Evolutionary conservation across 139 green algal species (phyloP), one percentile per base, ranked within the genome.

Genomic region (Zygnema cylindricum): DNA sequence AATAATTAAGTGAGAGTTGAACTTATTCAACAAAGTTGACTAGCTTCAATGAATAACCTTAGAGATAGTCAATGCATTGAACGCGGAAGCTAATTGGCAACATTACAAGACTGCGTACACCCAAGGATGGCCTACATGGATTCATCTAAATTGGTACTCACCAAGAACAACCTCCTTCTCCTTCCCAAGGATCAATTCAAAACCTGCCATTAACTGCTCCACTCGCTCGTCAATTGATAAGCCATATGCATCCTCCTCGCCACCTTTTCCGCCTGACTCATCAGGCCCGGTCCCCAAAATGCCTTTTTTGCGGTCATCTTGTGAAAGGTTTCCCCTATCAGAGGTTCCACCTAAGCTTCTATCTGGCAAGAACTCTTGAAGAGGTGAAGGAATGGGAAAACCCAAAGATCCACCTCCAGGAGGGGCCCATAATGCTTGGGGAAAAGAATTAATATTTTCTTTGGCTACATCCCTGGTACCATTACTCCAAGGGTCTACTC

Each of bases 111-210:
- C n/a, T n/a, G n/a, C n/a, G n/a, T n/a, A n/a, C n/a, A n/a, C n/a
- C n/a, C n/a, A n/a, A n/a, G n/a, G n/a, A n/a, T n/a, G n/a, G n/a
- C n/a, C n/a, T n/a, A n/a, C n/a, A n/a, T n/a, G n/a, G n/a, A n/a
- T n/a, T n/a, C n/a, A n/a, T n/a, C n/a, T n/a, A n/a, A n/a, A n/a
- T n/a, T n/a, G 11, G 3, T 33, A 43, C 81, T 87, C 30, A 87
- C 82, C 82, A 30, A 43, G n/a, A 3, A 87, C 69, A 54, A 84
- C 69, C 43, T 87, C 82, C 1, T 87, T 87, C 55, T 87, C 82
- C 25, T 87, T 82, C 3, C 82, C 82, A n/a, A 42, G 35, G 39
- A 82, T 71, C 1, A 82, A 71, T 23, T 41, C 32, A 30, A 87
- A 82, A 41, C 82, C 82, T 32, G 25, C 38, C 82, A 87, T 87